A percentile compares a stretch with the other conserved stretches of the same genome.
These are phyloP conservation scores for Salix caprea DNA, from an alignment of 345 rosid species.

Conservation along the genomic window DNA sequence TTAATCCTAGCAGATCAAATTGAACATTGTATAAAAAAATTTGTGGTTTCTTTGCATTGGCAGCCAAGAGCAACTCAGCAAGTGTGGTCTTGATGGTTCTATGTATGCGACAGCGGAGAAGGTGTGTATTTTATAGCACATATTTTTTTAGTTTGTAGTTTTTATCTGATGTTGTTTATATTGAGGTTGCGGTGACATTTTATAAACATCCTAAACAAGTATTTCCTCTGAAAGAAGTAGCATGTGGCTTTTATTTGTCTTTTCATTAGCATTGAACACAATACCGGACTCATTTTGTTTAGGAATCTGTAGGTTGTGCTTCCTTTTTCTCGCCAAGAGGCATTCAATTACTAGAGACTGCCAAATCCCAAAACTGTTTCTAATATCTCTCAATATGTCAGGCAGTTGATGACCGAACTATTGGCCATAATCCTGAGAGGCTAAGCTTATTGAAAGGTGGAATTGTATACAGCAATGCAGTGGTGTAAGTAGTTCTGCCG, in stretches of 20 bases:
- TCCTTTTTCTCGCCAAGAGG: not conserved
- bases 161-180: not conserved
- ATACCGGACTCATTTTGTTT: not conserved
- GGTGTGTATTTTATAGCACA: slow-evolving; percentile 23
- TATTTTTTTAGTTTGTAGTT: not conserved
- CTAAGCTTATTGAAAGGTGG: slow-evolving; percentile 59
- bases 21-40: not conserved
- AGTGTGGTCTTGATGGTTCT: slow-evolving; percentile 55
- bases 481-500: slow-evolving; percentile 36
- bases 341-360: not conserved
- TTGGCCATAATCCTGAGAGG: slow-evolving; percentile 64
- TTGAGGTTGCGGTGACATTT: not conserved
- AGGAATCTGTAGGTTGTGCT: not conserved
- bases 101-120: slow-evolving; percentile 41
- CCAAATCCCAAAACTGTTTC: no score
- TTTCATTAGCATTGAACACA: not conserved
- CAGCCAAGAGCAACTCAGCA: slow-evolving; percentile 51
- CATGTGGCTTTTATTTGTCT: not conserved
- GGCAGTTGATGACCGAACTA: slow-evolving; percentile 61
- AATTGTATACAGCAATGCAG: slow-evolving; percentile 55
- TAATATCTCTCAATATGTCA: slow-evolving; percentile 19
- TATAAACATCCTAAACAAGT: not conserved
- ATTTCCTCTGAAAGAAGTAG: not conserved
- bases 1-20: not conserved
- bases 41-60: slow-evolving; percentile 11